Base-by-base conservation (phyloP, 1,139 yeast species). In the Yamadazyma taylorii region DNA sequence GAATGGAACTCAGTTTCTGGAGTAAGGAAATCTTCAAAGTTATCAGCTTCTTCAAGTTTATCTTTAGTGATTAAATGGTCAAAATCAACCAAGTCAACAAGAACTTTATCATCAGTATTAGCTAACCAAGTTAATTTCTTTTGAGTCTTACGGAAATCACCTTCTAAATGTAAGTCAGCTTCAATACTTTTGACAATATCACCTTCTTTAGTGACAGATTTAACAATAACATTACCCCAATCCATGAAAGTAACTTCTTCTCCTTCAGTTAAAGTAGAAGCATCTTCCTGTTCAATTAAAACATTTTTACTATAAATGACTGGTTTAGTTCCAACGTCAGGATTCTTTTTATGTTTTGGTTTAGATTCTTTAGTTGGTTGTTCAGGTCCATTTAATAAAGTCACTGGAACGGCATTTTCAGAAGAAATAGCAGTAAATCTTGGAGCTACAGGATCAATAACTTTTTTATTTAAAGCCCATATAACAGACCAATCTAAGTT, bases 211-310 rank as follows among this genome's bases (percentile, higher is more conserved):
- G 68, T 66, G 55, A 90, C 78, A 64, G 81, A 80, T 52, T 85
- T 76, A 49, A 90, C 69, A 50, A 92, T 85, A 39, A 84, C 88
- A 59, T 92, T 92, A 76, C 97, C 97, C 98, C 98, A 92, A 69
- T 92, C 97, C 98, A 92, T 92, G 57, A 92, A 78, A 29, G 97
- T 92, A 44, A 90, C 75, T 70, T 92, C 97, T 68, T 92, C 97
- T 42, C 73, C 75, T 40, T 78, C 83, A 34, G 70, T 80, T 45
- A 86, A 69, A 22, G 81, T 69, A 43, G 71, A 75, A 38, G 97
- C 97, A 66, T 92, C 98, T 24, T 75, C 94, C 67, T 87, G 96
- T 59, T 90, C 97, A 55, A 92, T 75, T 55, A 88, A 67, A 34
- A 85, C 73, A 40, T 78, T 68, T 45, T 80, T 71, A 51, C 79